These are phyloP conservation scores for Epithemia pelagica DNA, from an alignment of 108 stramenopile species.

Conservation along the genomic window DNA sequence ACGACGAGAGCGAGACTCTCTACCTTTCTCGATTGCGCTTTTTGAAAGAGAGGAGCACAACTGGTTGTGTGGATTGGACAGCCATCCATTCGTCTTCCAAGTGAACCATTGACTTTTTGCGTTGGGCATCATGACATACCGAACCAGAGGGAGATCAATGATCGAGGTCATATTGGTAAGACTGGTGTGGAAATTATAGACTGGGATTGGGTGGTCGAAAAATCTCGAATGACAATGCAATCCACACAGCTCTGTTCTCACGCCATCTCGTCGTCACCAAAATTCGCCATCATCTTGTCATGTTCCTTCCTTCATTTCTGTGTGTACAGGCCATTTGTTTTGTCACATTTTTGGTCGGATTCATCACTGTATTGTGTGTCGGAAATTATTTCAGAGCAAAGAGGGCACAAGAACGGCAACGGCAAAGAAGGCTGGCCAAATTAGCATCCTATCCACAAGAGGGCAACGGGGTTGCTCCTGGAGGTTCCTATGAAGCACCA, in stretches of 20 bases:
- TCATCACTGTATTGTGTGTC: slow-evolving; percentile 82
- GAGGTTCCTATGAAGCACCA: background rate
- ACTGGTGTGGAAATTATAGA: background rate
- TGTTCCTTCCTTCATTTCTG: slow-evolving; percentile 5
- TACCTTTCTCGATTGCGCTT: no score
- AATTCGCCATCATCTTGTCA: no score
- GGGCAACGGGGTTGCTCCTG: background rate
- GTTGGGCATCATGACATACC: no score
- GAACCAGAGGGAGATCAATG: slow-evolving; percentile 62
- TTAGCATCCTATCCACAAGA: slow-evolving; percentile 26
- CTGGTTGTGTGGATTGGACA: no score
- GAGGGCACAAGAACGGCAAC: slow-evolving; percentile 81
- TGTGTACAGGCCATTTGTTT: slow-evolving; percentile 62
- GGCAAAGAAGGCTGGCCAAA: slow-evolving; percentile 73
- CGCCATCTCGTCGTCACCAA: no score
- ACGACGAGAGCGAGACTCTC: no score
- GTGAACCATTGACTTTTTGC: no score
- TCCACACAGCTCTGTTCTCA: no score
- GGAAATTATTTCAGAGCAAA: slow-evolving; percentile 87
- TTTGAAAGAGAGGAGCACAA: no score
- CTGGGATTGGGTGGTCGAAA: no score
- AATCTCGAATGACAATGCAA: no score
- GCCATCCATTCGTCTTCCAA: no score
- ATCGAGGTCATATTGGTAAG: slow-evolving; percentile 75
- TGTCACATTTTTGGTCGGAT: slow-evolving; percentile 78